Percentiles rank a stretch among this genome's conserved stretches.
Evolutionary conservation across 495 filamentous ascomycete species (phyloP).

Genomic region (Tuber magnatum): DNA sequence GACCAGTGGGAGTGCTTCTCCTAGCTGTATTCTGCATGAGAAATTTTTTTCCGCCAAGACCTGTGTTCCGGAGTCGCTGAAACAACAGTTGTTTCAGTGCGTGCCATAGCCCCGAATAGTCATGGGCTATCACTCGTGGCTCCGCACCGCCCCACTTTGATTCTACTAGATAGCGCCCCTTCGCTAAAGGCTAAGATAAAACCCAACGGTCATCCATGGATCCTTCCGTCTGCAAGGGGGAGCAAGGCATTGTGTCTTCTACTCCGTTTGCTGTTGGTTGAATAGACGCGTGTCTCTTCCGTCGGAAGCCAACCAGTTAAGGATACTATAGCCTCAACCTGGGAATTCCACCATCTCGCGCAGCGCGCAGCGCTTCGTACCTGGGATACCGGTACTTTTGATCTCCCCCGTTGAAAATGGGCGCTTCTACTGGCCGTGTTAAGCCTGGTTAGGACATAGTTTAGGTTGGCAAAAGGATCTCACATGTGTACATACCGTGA

Average conservation of each 20-base stretch:
- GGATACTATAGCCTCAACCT: not conserved
- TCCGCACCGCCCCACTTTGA: not conserved
- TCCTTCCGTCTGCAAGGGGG: not conserved
- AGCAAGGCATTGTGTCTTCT: not conserved
- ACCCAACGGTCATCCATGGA: not conserved
- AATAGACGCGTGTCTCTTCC: not conserved
- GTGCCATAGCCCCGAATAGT: not conserved
- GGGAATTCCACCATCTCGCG: not conserved
- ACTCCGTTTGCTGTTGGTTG: not conserved
- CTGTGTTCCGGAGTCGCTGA: not conserved
- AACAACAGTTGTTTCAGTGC: not conserved
- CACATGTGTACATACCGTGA: not conserved
- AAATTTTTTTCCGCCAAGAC: not conserved
- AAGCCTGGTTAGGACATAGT: not conserved
- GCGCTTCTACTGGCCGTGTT: not conserved
- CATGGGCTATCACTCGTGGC: not conserved
- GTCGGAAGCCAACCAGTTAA: not conserved
- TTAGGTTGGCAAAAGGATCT: not conserved
- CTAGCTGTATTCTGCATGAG: not conserved
- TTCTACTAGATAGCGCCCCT: not conserved
- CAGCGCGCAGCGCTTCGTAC: not conserved
- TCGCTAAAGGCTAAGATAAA: not conserved
- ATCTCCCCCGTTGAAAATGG: not conserved
- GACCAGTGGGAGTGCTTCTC: not conserved
- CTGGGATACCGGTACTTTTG: not conserved